Evolutionary conservation across 78 protist genomes (phyloP).

Genomic region (Dictyostelium capitatum): DNA sequence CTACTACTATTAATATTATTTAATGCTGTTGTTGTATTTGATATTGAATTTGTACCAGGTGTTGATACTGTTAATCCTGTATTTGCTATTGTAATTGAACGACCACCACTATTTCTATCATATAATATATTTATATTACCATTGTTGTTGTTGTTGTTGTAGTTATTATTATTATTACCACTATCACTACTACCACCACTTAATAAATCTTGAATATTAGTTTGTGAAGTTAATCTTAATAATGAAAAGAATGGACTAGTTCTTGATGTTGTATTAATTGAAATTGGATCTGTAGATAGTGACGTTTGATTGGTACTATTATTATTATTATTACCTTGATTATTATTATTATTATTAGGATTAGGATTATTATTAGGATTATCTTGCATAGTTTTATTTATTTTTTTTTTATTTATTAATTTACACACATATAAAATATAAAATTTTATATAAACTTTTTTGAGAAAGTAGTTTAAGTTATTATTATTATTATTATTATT

Average conservation of each 20-base stretch:
- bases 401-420: background rate
- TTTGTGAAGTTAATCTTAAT: conserved; percentile 20
- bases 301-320: background rate
- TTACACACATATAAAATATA: too few relatives aligned
- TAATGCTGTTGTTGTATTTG: too few relatives aligned
- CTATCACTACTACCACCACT: background rate
- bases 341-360: conserved; percentile 11
- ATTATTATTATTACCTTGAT: background rate
- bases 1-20: background rate
- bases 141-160: too few relatives aligned
- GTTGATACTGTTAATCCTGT: background rate
- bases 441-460: too few relatives aligned
- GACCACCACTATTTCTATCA: background rate
- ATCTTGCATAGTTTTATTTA: background rate
- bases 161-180: background rate
- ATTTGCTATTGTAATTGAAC: background rate
- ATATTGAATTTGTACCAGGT: too few relatives aligned
- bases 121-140: too few relatives aligned
- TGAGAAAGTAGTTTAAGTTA: too few relatives aligned
- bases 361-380: background rate
- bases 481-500: background rate
- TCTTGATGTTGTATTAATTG: background rate
- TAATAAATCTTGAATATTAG: conserved; percentile 22
- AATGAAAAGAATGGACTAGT: conserved; percentile 20
- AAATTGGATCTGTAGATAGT: too few relatives aligned